Percentiles rank a stretch among this genome's conserved stretches.
Conservation (phyloP, 345 rosid genomes). For the Aurinia saxatilis region DNA sequence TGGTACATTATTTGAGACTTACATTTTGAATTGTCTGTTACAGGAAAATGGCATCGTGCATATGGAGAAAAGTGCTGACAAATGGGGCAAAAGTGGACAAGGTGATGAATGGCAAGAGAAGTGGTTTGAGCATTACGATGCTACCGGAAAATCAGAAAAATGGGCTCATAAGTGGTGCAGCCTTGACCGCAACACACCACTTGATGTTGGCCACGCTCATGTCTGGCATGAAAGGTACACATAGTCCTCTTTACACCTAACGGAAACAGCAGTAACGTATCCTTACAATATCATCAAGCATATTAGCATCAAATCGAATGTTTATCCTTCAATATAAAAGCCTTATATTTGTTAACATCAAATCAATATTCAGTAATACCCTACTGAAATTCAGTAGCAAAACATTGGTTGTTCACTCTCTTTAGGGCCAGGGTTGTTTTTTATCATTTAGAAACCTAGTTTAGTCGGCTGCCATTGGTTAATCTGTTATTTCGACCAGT, state of each 20-base stretch:
- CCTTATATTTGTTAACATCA: neutral
- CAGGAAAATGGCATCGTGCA: conserved; percentile 67
- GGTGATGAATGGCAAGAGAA: conserved; percentile 93
- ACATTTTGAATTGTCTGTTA: neutral
- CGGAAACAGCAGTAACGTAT: neutral
- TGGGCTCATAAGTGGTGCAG: conserved; percentile 99
- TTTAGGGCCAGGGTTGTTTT: neutral
- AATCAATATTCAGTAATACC: neutral
- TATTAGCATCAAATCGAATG: neutral
- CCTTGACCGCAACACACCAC: conserved; percentile 68
- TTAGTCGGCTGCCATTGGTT: neutral
- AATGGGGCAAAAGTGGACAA: conserved; percentile 88
- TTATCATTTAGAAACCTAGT: neutral
- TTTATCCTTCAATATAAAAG: neutral
- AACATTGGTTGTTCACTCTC: neutral
- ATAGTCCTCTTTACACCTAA: neutral
- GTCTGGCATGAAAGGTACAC: conserved; percentile 93
- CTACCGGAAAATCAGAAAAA: conserved; percentile 77
- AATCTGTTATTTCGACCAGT: neutral
- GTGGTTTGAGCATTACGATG: conserved; percentile 93
- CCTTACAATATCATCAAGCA: neutral
- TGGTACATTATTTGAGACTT: neutral
- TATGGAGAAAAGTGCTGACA: conserved; percentile 91
- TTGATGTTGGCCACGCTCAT: conserved; percentile 92
- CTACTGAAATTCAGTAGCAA: neutral